Evolutionary conservation across 495 filamentous ascomycete genomes (phyloP), one percentile per base, ranked within the genome.

Genomic region (Aspergillus cristatus): DNA sequence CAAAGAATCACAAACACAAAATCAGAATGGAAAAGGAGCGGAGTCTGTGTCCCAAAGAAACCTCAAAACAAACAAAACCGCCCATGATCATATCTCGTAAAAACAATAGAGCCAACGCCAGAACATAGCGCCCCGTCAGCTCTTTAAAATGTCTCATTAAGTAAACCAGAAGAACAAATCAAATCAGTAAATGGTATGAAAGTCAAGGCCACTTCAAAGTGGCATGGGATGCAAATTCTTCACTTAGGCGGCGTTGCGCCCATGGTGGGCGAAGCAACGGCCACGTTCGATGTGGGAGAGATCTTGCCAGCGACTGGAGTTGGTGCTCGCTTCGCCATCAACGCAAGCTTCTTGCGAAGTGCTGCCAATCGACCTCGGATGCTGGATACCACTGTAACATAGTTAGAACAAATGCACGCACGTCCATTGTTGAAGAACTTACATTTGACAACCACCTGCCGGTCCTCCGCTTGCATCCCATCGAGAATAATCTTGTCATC

Each of bases 381-480:
- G 47, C 72, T 75, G 15, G 69, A 62, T n/a, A 79, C 67, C 36
- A 79, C 76, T 81, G 33, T 0, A 16, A 2, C 14, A 34, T 37
- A n/a, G 46, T 70, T 50, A 69, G 59, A 32, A 43, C 28, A 30
- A 30, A 30, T 30, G 11, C 5, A 30, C 3, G 28, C 13, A 30
- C n/a, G n/a, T 6, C 11, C 24, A 26, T 26, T 26, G 24, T 20
- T 30, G 37, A 28, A 18, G 13, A 35, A 67, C 70, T 71, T 62
- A 87, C 84, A 63, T 54, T 84, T 88, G 33, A 79, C 60, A 14
- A 89, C 74, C 10, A 76, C 64, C 50, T 81, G 72, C 46, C 82
- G 78, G 57, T 90, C 84, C 42, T 88, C 82, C 35, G 68, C 66
- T 56, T 79, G 77, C 36, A 87, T 72, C 8, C 75, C 78, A 43